phyloP scores from a whole-genome alignment of 345 rosid genomes.

The Euphorbia pulcherrima region DNA sequence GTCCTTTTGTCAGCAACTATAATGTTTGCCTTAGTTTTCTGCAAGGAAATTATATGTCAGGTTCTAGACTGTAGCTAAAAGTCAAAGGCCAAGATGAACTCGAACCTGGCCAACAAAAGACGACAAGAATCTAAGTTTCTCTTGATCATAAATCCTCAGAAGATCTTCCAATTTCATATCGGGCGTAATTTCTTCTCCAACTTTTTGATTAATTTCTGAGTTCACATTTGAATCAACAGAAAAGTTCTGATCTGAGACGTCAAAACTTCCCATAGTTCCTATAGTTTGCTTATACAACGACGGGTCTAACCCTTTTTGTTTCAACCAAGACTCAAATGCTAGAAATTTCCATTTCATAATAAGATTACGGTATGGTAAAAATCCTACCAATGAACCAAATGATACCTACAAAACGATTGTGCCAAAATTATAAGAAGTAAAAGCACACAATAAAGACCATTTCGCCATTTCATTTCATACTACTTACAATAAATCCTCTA shows the following conservation, averaged over 20 bases:
- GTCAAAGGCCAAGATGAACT: conserved; percentile 10
- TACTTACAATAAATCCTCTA: conserved; percentile 81
- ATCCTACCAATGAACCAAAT: conserved; percentile 76
- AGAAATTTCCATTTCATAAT: conserved; percentile 75
- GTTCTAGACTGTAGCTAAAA: conserved; percentile 4
- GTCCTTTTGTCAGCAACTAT: conserved; percentile 54
- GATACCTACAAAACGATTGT: conserved; percentile 53
- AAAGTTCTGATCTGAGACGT: conserved; percentile 30
- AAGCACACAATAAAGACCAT: not conserved
- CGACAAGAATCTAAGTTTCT: conserved; percentile 75
- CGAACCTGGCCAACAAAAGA: conserved; percentile 90
- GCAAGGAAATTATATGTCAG: conserved; percentile 28
- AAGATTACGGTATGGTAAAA: conserved; percentile 83
- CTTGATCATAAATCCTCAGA: conserved; percentile 68
- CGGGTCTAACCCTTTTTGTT: conserved; percentile 83
- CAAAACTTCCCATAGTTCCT: conserved; percentile 65
- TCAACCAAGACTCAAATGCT: conserved; percentile 92
- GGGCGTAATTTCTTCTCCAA: conserved; percentile 43
- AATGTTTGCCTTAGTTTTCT: conserved; percentile 67
- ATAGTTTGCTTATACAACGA: conserved; percentile 57
- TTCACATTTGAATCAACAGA: conserved; percentile 33
- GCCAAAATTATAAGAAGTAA: conserved; percentile 6
- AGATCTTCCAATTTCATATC: conserved; percentile 87
- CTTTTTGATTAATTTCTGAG: conserved; percentile 30
- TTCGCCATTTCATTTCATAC: not conserved